A percentile compares a stretch with the other conserved stretches of the same genome.
phyloP scores from a whole-genome alignment of 345 rosid species.

The Brassica cretica region DNA sequence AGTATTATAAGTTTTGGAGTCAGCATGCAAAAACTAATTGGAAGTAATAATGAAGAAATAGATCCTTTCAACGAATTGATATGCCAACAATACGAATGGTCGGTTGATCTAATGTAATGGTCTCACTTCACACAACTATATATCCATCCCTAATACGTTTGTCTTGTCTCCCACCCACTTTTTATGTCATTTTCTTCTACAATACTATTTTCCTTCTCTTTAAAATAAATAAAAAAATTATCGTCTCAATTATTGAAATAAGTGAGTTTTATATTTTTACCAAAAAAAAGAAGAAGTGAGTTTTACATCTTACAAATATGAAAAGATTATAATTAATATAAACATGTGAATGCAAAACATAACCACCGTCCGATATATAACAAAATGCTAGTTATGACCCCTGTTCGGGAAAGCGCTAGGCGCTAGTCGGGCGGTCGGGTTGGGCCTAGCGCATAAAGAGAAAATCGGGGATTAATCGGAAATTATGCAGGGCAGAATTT shows the following conservation, averaged over 20 bases:
- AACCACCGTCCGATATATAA: background rate
- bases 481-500: too few relatives aligned
- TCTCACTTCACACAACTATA: slow-evolving; percentile 37
- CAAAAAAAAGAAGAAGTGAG: background rate
- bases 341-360: background rate
- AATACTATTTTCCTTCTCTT: background rate
- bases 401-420: too few relatives aligned
- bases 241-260: background rate
- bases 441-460: too few relatives aligned
- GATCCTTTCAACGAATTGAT: slow-evolving; percentile 20
- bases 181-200: slow-evolving; percentile 5
- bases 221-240: background rate
- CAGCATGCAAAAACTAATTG: slow-evolving; percentile 9
- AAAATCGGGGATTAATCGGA: too few relatives aligned
- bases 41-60: slow-evolving; percentile 27
- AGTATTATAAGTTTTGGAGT: background rate
- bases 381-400: background rate
- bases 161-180: slow-evolving; percentile 34
- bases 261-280: background rate
- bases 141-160: slow-evolving; percentile 10
- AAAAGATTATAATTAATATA: background rate
- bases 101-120: slow-evolving; percentile 30
- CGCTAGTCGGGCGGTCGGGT: too few relatives aligned
- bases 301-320: background rate
- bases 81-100: slow-evolving; percentile 32